Base-by-base conservation (phyloP, 2,329 filamentous ascomycete species). In the Didymella keratinophila region DNA sequence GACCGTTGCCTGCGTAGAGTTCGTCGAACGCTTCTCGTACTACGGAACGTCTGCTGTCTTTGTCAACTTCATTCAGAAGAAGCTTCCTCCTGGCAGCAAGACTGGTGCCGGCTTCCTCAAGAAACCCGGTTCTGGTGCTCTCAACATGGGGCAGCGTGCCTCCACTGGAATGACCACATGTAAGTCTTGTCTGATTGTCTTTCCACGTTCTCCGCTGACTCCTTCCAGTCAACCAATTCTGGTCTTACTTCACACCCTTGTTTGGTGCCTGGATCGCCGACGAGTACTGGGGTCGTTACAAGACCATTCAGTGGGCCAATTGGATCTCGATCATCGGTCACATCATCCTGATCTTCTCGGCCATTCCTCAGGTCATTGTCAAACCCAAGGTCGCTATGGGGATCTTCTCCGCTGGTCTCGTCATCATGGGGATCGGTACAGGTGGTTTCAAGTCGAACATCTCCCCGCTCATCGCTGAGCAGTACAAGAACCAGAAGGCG, bases 361-460 rank as follows among this genome's bases (percentile, higher is more conserved):
- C 86, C 0, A 78, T 86, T 12, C 85, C 85, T 0, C 64, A 67
- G 2, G 76, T 85, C 37, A 78, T 88, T 25, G 75, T 81, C 18
- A 73, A 81, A 55, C 71, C 75, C 8, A 80, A 83, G 16, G 79
- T 79, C 34, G 83, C 83, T 43, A 71, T 87, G 32, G 80, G 78
- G 39, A 81, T 84, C 12, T 83, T 88, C 67, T 74, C 84, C 43
- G 76, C 80, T n/a, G 78, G 85, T 4, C 82, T 87, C 58, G 79
- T 90, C 63, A 72, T 89, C 58, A 87, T 90, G 60, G 88, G 87
- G 51, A 72, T 89, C 7, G 88, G 87, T 28, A 89, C 87, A 3
- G 88, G 88, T 67, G 86, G 87, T 62, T 89, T 90, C 80, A 90
- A 90, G 77, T 84, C 85, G 65, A 90, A 89, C 75, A 82, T 85